A percentile compares a stretch with the other conserved stretches of the same genome.
Evolutionary conservation across 176 grass and related monocot genomes (phyloP).

Genomic region (Miscanthus lutarioriparius): DNA sequence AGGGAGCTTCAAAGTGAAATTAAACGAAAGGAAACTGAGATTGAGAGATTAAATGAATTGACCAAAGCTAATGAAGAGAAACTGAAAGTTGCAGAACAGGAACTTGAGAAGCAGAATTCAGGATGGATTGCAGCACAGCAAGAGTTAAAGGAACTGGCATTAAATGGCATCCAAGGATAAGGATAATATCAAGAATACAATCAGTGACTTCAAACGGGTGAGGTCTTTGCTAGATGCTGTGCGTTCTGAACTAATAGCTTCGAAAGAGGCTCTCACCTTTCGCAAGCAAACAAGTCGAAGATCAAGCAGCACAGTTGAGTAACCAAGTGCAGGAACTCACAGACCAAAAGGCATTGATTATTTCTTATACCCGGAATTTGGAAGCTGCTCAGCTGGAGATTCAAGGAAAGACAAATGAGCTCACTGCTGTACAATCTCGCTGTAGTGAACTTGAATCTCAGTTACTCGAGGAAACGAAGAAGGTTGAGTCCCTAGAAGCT

Average conservation of each 20-base stretch:
- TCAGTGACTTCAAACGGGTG: slow-evolving; percentile 61
- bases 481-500: slow-evolving; percentile 52
- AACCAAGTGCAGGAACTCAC: slow-evolving; percentile 53
- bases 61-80: slow-evolving; percentile 55
- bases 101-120: slow-evolving; percentile 63
- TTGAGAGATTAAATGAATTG: slow-evolving; percentile 58
- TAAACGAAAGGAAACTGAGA: slow-evolving; percentile 56
- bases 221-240: slow-evolving; percentile 70
- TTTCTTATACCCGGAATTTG: slow-evolving; percentile 63
- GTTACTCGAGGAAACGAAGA: slow-evolving; percentile 52
- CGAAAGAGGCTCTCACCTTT: slow-evolving; percentile 71
- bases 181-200: slow-evolving; percentile 48
- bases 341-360: slow-evolving; percentile 54
- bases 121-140: slow-evolving; percentile 62
- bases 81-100: slow-evolving; percentile 55
- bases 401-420: slow-evolving; percentile 51
- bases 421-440: slow-evolving; percentile 37
- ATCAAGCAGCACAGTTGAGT: slow-evolving; percentile 57
- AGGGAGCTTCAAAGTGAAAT: slow-evolving; percentile 48
- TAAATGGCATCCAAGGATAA: slow-evolving; percentile 55
- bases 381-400: slow-evolving; percentile 62
- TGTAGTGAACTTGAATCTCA: slow-evolving; percentile 61
- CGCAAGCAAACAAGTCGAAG: slow-evolving; percentile 56
- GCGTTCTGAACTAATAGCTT: slow-evolving; percentile 66
- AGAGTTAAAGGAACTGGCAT: slow-evolving; percentile 67